phyloP scores from a whole-genome alignment of 768 basidiomycete species.

The Mycena polygramma region DNA sequence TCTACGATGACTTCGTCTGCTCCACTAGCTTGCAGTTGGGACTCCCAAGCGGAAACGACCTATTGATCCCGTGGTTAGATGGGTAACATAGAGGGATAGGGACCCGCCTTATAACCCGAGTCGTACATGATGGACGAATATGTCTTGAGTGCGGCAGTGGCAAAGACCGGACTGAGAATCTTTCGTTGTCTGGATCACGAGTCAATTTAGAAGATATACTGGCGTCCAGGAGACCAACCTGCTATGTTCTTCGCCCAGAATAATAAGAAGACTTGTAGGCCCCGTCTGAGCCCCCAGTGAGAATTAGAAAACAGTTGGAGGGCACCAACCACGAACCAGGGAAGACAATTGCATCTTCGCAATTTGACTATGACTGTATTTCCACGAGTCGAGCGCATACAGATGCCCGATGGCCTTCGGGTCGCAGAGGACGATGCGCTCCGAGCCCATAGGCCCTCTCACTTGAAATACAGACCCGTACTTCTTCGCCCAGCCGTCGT shows the following conservation, averaged over 20 bases:
- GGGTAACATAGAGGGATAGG: too few species aligned
- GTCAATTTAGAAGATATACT: neutral
- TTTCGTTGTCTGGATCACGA: conserved; percentile 39
- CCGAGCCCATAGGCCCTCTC: conserved; percentile 32
- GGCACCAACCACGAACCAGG: neutral
- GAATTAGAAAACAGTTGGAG: too few species aligned
- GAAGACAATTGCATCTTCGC: neutral
- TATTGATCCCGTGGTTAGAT: neutral
- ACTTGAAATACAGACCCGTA: conserved; percentile 46
- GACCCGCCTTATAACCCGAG: conserved; percentile 47
- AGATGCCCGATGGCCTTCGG: conserved; percentile 53
- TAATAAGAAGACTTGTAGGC: neutral
- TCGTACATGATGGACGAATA: conserved; percentile 43
- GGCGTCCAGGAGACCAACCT: neutral
- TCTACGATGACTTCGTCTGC: conserved; percentile 12
- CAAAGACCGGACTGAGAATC: conserved; percentile 46
- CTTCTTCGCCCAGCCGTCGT: conserved; percentile 51
- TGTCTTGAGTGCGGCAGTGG: conserved; percentile 38
- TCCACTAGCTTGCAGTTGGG: conserved; percentile 6
- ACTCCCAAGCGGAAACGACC: conserved; percentile 22
- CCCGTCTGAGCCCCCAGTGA: conserved; percentile 11
- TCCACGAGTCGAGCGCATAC: conserved; percentile 47
- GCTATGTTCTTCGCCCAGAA: conserved; percentile 11
- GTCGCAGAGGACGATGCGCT: conserved; percentile 40
- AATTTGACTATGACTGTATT: conserved; percentile 44